These are phyloP conservation scores for Diospyros lotus DNA, from an alignment of 148 eudicot genomes.

Conservation along the genomic window DNA sequence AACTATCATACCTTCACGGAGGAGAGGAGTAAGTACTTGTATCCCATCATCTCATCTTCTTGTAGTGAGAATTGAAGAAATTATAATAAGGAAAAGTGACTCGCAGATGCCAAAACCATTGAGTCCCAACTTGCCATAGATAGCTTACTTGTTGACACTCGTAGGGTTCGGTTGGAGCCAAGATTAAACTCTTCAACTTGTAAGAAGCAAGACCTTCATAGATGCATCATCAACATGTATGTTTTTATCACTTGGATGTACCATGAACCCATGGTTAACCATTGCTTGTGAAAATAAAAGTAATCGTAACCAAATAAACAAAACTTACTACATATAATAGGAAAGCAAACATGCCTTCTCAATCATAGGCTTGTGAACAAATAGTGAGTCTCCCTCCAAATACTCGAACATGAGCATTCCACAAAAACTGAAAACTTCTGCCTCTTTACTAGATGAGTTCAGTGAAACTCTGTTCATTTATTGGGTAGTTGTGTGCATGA, in stretches of 20 bases:
- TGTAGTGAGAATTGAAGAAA: conserved; percentile 30
- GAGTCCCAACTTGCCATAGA: conserved; percentile 32
- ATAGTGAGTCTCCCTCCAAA: conserved; percentile 54
- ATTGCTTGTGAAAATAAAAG: conserved; percentile 13
- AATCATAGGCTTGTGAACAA: conserved; percentile 54
- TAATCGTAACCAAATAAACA: background rate
- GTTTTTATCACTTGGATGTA: conserved; percentile 13
- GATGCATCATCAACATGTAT: conserved; percentile 15
- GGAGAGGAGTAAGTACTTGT: no score
- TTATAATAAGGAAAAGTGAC: conserved; percentile 39
- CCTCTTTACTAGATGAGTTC: conserved; percentile 35
- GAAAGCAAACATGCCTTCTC: conserved; percentile 42
- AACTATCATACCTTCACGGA: no score
- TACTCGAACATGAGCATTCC: conserved; percentile 45
- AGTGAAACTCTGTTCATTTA: conserved; percentile 20
- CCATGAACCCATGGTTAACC: conserved; percentile 17
- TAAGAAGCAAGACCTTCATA: conserved; percentile 43
- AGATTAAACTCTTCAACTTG: conserved; percentile 35
- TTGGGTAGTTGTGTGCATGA: no score
- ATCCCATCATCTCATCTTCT: no score
- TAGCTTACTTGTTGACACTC: conserved; percentile 35
- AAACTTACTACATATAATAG: no score
- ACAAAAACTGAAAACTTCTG: conserved; percentile 31
- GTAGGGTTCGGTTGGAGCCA: conserved; percentile 28
- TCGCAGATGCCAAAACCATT: conserved; percentile 37